These are phyloP conservation scores for barley (Hordeum vulgare) DNA, from an alignment of 176 grass and related monocot species.

Conservation along the genomic window MorexV3_pseudomolecules_assembly NC_058518.1:372139229-372139728, in stretches of 20 bases:
- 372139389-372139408: conserved; percentile 28
- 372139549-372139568: conserved; percentile 59
- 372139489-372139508: no score
- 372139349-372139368: conserved; percentile 47
- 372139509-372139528: conserved; percentile 36
- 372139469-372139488: no score
- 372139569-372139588: conserved; percentile 61
- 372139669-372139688: neutral
- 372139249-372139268: conserved; percentile 55
- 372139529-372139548: conserved; percentile 71
- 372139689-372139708: neutral
- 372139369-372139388: conserved; percentile 69
- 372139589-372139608: conserved; percentile 59
- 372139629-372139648: conserved; percentile 20
- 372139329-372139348: conserved; percentile 77
- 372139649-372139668: neutral
- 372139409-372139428: conserved; percentile 35
- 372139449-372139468: no score
- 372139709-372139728: no score
- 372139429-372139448: conserved; percentile 24
- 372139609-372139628: conserved; percentile 67
- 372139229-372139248: conserved; percentile 49
- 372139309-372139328: conserved; percentile 58
- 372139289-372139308: conserved; percentile 30
- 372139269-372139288: conserved; percentile 52